Conservation (phyloP, 1,284 basidiomycete species). For the Phellopilus nigrolimitatus region DNA sequence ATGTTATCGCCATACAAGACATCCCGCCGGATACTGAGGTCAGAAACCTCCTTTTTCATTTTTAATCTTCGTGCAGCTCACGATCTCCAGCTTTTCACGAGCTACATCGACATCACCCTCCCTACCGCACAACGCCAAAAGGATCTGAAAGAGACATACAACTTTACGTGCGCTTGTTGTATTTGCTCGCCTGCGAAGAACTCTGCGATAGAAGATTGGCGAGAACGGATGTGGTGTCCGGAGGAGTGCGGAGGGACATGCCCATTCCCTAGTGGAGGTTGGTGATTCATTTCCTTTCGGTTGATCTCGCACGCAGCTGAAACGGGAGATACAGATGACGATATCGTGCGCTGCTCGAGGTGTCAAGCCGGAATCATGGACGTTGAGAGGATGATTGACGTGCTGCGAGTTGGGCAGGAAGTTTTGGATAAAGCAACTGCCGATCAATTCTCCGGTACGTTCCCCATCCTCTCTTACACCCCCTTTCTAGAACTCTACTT, state of each 20-base stretch:
- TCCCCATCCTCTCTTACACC: constrained; percentile 3
- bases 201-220: constrained; percentile 47
- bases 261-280: constrained; percentile 54
- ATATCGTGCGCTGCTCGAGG: constrained; percentile 46
- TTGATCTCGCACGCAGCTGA: constrained; percentile 3
- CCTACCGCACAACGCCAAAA: constrained; percentile 53
- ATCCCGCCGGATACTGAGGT: constrained; percentile 73
- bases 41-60: constrained; percentile 15
- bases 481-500: not conserved
- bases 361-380: constrained; percentile 51
- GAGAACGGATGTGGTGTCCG: constrained; percentile 66
- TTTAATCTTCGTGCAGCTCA: constrained; percentile 5
- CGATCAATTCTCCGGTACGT: constrained; percentile 52
- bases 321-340: constrained; percentile 35
- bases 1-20: constrained; percentile 64
- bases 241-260: constrained; percentile 59
- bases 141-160: constrained; percentile 69
- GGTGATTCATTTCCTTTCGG: constrained; percentile 12
- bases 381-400: constrained; percentile 52
- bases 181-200: constrained; percentile 41
- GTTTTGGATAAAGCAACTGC: constrained; percentile 64
- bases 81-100: constrained; percentile 49
- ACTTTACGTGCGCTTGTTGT: constrained; percentile 72
- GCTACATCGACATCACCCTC: constrained; percentile 83
- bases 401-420: constrained; percentile 60